These are phyloP conservation scores for Candida gigantensis DNA, from an alignment of 1,139 yeast genomes.

Conservation along the genomic window DNA sequence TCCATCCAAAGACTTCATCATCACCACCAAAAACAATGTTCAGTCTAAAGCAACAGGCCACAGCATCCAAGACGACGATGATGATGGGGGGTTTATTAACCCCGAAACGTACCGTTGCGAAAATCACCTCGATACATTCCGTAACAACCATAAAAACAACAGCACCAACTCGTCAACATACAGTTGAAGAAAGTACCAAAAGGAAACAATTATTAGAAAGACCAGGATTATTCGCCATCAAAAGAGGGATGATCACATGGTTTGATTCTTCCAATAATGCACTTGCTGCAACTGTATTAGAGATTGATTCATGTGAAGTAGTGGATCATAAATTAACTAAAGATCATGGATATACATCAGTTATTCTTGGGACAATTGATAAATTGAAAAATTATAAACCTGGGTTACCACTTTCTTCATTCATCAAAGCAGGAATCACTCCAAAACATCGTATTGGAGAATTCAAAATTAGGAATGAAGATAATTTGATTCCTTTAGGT, in stretches of 20 bases:
- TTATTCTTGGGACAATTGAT: constrained; percentile 84
- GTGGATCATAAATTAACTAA: constrained; percentile 66
- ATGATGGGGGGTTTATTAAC: background rate
- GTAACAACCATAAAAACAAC: constrained; percentile 48
- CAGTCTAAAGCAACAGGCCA: constrained; percentile 5
- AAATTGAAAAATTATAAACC: constrained; percentile 65
- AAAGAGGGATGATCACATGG: constrained; percentile 90
- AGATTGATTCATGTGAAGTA: constrained; percentile 87
- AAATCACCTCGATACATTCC: constrained; percentile 55
- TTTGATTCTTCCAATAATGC: constrained; percentile 69
- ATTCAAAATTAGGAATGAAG: constrained; percentile 69
- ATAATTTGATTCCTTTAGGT: constrained; percentile 75
- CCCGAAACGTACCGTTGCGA: constrained; percentile 39
- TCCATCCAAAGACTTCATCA: background rate
- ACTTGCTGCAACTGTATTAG: constrained; percentile 80
- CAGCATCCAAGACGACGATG: background rate
- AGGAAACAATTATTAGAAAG: constrained; percentile 72
- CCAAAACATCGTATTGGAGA: constrained; percentile 79
- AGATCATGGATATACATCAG: constrained; percentile 79
- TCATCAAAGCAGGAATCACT: constrained; percentile 75
- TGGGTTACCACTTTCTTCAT: constrained; percentile 66
- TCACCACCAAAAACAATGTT: background rate
- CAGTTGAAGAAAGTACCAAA: constrained; percentile 56
- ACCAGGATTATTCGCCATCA: constrained; percentile 81
- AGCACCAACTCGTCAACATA: constrained; percentile 51